phyloP scores from a whole-genome alignment of 352 stramenopile species.

The Globisporangium irregulare region DNA sequence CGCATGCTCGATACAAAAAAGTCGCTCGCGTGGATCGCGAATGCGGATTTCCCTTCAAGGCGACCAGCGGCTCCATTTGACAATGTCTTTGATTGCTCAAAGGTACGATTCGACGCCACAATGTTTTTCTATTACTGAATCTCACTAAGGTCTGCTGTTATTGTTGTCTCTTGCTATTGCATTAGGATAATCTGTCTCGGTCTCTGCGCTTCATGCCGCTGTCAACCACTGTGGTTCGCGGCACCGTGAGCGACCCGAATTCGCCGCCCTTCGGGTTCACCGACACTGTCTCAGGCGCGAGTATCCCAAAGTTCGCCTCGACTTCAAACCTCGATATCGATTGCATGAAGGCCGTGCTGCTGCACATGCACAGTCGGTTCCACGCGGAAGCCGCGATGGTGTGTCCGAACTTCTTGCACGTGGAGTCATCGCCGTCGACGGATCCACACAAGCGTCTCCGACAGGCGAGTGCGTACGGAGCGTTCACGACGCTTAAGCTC shows the following conservation, averaged over 20 bases:
- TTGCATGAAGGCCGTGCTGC: conserved; percentile 6
- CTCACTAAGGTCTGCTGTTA: no score
- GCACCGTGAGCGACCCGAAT: not conserved
- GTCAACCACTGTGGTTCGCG: not conserved
- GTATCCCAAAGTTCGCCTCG: not conserved
- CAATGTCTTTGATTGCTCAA: conserved; percentile 3
- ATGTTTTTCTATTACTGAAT: no score
- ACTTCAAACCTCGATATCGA: conserved; percentile 2
- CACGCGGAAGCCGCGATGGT: conserved; percentile 1
- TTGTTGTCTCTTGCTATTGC: not conserved
- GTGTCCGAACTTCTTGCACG: not conserved
- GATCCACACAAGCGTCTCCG: not conserved
- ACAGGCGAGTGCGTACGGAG: conserved; percentile 3
- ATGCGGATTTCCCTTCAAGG: not conserved
- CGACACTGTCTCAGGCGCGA: conserved; percentile 4
- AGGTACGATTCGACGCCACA: not conserved
- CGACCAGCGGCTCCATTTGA: conserved; percentile 2
- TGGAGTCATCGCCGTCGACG: not conserved
- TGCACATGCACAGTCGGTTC: conserved; percentile 9
- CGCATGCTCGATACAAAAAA: not conserved
- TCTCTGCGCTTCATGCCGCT: conserved; percentile 3
- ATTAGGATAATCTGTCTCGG: not conserved
- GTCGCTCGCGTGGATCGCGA: conserved; percentile 1
- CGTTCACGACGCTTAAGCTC: conserved; percentile 5
- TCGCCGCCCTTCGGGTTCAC: conserved; percentile 6